Conservation (phyloP, 2,329 filamentous ascomycete genomes). For the Microdochium trichocladiopsis region DNA sequence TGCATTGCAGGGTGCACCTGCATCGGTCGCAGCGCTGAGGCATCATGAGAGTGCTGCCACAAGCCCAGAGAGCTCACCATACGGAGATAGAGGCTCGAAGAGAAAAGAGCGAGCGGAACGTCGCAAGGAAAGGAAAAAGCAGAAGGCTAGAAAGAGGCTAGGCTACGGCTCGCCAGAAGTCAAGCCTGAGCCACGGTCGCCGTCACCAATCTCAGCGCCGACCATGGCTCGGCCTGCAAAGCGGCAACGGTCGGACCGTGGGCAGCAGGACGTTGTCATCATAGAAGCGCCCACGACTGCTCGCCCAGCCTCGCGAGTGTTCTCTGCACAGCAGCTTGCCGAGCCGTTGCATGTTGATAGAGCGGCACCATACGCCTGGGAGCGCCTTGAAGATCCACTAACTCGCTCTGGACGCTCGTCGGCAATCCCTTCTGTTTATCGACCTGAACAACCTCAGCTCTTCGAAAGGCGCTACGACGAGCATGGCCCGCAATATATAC, state of each 20-base stretch:
- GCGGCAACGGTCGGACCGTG: conserved; percentile 33
- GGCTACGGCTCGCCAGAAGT: conserved; percentile 41
- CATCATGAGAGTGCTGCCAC: conserved; percentile 39
- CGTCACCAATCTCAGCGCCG: conserved; percentile 48
- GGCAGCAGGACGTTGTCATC: conserved; percentile 29
- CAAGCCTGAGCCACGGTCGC: conserved; percentile 58
- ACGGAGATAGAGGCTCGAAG: conserved; percentile 37
- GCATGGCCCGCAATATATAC: conserved; percentile 22
- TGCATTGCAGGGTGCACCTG: conserved; percentile 32
- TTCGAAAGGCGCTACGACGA: neutral
- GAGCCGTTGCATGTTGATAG: conserved; percentile 12
- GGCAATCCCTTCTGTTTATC: conserved; percentile 15
- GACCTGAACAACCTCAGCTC: conserved; percentile 10
- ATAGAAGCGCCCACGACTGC: conserved; percentile 39
- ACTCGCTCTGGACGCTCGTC: conserved; percentile 18
- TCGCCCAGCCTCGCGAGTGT: conserved; percentile 26
- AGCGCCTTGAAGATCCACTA: conserved; percentile 19
- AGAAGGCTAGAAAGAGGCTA: conserved; percentile 42
- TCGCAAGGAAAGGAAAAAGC: conserved; percentile 45
- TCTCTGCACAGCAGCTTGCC: conserved; percentile 21
- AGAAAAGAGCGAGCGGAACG: conserved; percentile 39
- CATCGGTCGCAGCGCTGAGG: conserved; percentile 52
- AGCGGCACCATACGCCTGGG: conserved; percentile 21
- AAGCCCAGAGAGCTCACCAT: conserved; percentile 55
- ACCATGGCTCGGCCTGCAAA: conserved; percentile 49